Conservation (phyloP, 495 filamentous ascomycete species). For the Parmelia sp. region DNA sequence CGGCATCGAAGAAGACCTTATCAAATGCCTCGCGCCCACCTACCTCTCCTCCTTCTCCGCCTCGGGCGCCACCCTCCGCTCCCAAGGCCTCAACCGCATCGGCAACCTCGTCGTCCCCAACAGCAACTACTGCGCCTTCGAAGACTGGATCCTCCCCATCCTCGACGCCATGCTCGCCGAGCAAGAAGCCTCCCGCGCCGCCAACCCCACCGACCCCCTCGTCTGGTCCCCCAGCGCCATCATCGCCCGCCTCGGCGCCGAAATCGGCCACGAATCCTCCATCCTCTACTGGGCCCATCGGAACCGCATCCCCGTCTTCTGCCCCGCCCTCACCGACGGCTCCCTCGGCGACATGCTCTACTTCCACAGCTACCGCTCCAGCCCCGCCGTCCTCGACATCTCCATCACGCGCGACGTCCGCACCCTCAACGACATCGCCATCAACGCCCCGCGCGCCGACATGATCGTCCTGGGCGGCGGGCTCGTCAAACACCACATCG, state of each 20-base stretch:
- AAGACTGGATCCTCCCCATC: constrained; percentile 94
- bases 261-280: constrained; percentile 82
- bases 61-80: constrained; percentile 64
- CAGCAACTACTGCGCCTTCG: constrained; percentile 91
- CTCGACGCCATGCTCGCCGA: constrained; percentile 86
- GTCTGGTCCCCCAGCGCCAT: constrained; percentile 89
- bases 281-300: constrained; percentile 93
- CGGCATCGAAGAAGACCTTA: constrained; percentile 95
- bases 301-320: constrained; percentile 94
- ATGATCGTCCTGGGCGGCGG: constrained; percentile 95
- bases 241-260: constrained; percentile 76
- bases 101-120: constrained; percentile 97
- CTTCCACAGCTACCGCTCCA: constrained; percentile 86
- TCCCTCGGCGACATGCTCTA: constrained; percentile 95
- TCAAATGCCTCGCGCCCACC: constrained; percentile 92
- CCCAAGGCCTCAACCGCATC: constrained; percentile 85
- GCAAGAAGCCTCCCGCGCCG: constrained; percentile 62
- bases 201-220: constrained; percentile 44
- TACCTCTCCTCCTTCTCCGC: constrained; percentile 82
- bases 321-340: constrained; percentile 90
- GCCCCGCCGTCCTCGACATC: constrained; percentile 67
- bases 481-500: constrained; percentile 93
- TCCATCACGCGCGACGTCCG: constrained; percentile 90
- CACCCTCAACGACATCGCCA: constrained; percentile 85
- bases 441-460: constrained; percentile 73